These are phyloP conservation scores for Monosporascus sp. DNA, from an alignment of 2,329 filamentous ascomycete species.

Conservation along the genomic window DNA sequence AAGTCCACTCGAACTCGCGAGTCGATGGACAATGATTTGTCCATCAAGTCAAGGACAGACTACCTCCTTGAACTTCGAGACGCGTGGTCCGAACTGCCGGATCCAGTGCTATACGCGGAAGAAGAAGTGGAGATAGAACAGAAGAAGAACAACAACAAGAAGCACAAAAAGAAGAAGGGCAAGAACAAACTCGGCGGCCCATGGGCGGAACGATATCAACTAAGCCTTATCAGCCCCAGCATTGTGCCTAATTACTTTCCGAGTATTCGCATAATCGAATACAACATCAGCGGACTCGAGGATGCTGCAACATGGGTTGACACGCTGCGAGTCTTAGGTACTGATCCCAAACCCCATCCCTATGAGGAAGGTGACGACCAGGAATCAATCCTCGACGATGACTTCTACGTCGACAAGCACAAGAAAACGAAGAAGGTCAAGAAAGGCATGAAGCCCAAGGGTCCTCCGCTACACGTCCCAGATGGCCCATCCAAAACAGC, in stretches of 20 bases:
- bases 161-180: constrained; percentile 46
- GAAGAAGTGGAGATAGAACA: constrained; percentile 22
- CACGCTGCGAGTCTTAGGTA: constrained; percentile 4
- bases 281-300: constrained; percentile 80
- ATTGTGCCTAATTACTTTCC: constrained; percentile 92
- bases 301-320: constrained; percentile 40
- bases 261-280: constrained; percentile 83
- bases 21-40: constrained; percentile 48
- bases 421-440: constrained; percentile 41
- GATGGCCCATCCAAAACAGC: constrained; percentile 64
- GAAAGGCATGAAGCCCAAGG: constrained; percentile 44
- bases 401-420: constrained; percentile 28
- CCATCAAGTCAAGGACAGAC: constrained; percentile 61
- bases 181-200: constrained; percentile 68
- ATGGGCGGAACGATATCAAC: constrained; percentile 78
- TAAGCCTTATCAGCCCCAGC: constrained; percentile 77
- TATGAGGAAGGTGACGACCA: constrained; percentile 9
- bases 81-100: constrained; percentile 72
- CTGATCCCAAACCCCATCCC: not conserved
- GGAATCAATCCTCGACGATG: constrained; percentile 20
- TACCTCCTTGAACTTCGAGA: constrained; percentile 76
- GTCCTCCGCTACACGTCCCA: constrained; percentile 61
- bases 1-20: constrained; percentile 25
- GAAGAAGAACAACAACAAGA: constrained; percentile 50
- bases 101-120: constrained; percentile 28